Conservation (phyloP, 2,329 filamentous ascomycete species). For the Trichoderma brevicompactum region DNA sequence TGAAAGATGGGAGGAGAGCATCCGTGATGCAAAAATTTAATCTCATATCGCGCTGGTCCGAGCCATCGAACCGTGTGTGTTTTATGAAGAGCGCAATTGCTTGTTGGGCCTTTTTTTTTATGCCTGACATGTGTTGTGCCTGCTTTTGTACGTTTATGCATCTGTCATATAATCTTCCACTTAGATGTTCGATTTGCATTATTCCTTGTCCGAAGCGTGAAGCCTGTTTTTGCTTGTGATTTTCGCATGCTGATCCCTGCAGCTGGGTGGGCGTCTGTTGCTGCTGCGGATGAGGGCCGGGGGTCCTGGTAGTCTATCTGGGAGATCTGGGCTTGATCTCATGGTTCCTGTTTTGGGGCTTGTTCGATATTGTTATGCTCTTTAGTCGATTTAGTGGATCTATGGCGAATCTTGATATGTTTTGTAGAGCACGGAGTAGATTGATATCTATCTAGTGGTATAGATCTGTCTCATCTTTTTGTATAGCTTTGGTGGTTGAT, state of each 20-base stretch:
- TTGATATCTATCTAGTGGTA: no score
- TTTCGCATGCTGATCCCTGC: background rate
- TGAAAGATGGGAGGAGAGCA: background rate
- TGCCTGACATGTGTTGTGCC: background rate
- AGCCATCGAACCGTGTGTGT: background rate
- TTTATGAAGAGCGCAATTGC: constrained; percentile 8
- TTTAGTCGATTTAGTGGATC: no score
- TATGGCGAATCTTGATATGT: no score
- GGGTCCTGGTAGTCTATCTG: no score
- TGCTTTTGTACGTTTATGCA: constrained; percentile 21
- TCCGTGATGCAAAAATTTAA: constrained; percentile 9
- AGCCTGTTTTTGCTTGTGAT: background rate
- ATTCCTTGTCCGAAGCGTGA: background rate
- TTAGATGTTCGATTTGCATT: constrained; percentile 17
- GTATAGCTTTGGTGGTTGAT: no score
- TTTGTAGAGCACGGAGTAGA: no score
- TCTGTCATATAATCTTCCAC: constrained; percentile 23
- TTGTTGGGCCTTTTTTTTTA: background rate
- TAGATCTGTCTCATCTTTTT: no score
- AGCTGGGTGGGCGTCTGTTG: no score
- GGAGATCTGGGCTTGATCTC: no score
- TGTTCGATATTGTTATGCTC: no score
- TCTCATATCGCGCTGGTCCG: constrained; percentile 9
- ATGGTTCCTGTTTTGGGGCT: no score
- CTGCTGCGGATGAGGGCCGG: no score